phyloP scores from a whole-genome alignment of 176 grass and related monocot genomes.

The Oryza officinalis region DNA sequence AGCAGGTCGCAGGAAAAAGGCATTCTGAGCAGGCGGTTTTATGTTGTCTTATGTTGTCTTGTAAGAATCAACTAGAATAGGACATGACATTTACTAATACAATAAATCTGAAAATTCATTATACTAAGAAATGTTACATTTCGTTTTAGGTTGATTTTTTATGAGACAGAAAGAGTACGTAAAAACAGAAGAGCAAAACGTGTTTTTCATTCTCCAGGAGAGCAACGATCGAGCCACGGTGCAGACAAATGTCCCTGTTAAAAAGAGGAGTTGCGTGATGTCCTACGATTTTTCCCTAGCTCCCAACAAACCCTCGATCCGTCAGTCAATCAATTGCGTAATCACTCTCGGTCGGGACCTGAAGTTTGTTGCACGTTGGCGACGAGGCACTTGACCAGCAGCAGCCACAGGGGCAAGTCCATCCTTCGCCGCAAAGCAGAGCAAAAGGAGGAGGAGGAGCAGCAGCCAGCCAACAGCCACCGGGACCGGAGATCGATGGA shows the following conservation, averaged over 20 bases:
- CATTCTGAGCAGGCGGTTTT: neutral
- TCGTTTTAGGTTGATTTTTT: too few species aligned
- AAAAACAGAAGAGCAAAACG: neutral
- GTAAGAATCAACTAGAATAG: too few species aligned
- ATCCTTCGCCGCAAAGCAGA: slow-evolving; percentile 41
- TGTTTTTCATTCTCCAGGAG: neutral
- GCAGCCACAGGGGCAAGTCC: neutral
- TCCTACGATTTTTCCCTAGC: neutral
- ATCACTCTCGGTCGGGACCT: neutral
- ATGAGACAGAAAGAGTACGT: too few species aligned
- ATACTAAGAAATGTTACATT: too few species aligned
- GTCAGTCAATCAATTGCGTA: neutral
- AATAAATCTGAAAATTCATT: too few species aligned
- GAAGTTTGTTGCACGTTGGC: slow-evolving; percentile 31
- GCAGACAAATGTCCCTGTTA: too few species aligned
- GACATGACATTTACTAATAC: too few species aligned
- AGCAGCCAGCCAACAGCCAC: neutral
- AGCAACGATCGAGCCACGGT: neutral
- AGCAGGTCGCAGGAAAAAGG: neutral
- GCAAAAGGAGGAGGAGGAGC: neutral
- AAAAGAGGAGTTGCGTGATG: neutral
- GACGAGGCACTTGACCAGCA: neutral
- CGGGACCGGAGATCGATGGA: neutral
- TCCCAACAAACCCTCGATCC: neutral
- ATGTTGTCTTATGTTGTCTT: too few species aligned